phyloP scores from a whole-genome alignment of 2,329 filamentous ascomycete genomes.

The Xylariaceae sp. region DNA sequence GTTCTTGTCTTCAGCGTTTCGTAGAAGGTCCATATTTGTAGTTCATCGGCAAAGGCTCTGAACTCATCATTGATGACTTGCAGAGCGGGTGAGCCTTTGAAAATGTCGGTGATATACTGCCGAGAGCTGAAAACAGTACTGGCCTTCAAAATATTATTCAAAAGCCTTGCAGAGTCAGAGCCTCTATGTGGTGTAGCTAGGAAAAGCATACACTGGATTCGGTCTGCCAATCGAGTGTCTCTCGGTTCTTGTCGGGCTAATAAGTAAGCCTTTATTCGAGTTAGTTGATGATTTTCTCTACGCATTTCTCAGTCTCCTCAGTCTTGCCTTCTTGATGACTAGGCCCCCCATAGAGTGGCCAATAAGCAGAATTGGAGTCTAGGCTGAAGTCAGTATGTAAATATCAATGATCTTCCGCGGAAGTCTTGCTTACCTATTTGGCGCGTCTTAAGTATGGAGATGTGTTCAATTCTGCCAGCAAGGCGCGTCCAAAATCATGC shows the following conservation, averaged over 20 bases:
- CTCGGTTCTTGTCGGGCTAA: constrained; percentile 5
- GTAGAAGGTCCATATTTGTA: constrained; percentile 10
- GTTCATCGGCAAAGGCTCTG: constrained; percentile 1
- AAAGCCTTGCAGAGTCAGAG: constrained; percentile 4
- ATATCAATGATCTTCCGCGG: background rate
- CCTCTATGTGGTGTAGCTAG: constrained; percentile 10
- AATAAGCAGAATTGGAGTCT: constrained; percentile 4
- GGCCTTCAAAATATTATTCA: constrained; percentile 5
- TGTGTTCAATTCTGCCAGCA: constrained; percentile 2
- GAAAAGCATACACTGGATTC: constrained; percentile 8
- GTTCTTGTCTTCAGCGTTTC: constrained; percentile 6
- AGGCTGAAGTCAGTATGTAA: background rate
- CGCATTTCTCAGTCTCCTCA: too few relatives aligned
- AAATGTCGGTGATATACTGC: constrained; percentile 5
- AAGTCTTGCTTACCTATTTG: background rate
- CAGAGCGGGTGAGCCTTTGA: constrained; percentile 2
- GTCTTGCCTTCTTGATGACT: constrained; percentile 6
- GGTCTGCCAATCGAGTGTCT: background rate
- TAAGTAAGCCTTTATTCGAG: constrained; percentile 4
- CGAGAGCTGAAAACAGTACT: background rate
- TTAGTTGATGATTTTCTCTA: too few relatives aligned
- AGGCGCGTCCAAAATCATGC: constrained; percentile 22
- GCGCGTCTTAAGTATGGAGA: background rate
- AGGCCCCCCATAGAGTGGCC: constrained; percentile 8
- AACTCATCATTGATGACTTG: constrained; percentile 8